Evolutionary conservation across 106 monocot genomes (phyloP).

Genomic region (Alisma plantagoaquatica): DNA sequence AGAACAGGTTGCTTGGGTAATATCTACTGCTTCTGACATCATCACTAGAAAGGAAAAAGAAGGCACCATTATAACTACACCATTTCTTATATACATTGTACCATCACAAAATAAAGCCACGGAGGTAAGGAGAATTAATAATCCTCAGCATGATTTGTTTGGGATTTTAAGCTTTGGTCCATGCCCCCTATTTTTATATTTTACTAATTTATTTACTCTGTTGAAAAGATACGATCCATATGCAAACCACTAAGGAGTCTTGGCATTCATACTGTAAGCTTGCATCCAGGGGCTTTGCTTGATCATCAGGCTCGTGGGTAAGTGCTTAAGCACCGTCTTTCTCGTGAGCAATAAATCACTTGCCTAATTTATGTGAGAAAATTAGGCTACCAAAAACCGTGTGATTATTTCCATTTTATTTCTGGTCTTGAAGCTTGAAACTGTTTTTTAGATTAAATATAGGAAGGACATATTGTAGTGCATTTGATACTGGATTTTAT

Average conservation of each 20-base stretch:
- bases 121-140: constrained; percentile 35
- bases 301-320: constrained; percentile 77
- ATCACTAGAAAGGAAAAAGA: constrained; percentile 64
- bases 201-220: not conserved
- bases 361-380: too few relatives aligned
- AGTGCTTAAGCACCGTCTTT: constrained; percentile 1
- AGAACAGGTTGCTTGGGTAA: constrained; percentile 81
- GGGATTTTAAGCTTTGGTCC: not conserved
- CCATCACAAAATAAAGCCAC: constrained; percentile 59
- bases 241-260: constrained; percentile 80
- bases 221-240: constrained; percentile 46
- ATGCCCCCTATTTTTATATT: too few relatives aligned
- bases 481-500: too few relatives aligned
- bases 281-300: constrained; percentile 66
- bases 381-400: not conserved
- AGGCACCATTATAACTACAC: constrained; percentile 31
- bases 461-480: too few relatives aligned
- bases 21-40: constrained; percentile 54
- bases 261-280: constrained; percentile 83
- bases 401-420: not conserved
- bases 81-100: constrained; percentile 70
- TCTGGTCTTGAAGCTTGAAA: too few relatives aligned
- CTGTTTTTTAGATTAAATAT: too few relatives aligned
- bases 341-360: not conserved
- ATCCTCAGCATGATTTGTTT: not conserved